Conservation (phyloP, 2,329 filamentous ascomycete species). For the Fusarium sp. region DNA sequence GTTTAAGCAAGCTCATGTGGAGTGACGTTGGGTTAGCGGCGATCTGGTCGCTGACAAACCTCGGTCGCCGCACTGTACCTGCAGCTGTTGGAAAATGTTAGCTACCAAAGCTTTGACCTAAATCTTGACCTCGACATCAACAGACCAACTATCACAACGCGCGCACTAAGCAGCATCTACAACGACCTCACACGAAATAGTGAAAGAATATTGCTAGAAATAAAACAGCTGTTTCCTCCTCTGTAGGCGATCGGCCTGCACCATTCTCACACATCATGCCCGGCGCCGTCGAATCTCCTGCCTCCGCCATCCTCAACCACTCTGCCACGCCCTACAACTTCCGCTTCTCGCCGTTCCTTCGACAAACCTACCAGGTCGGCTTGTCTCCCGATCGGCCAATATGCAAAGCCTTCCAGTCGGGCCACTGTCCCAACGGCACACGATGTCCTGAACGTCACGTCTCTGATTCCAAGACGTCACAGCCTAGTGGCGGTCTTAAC, state of each 20-base stretch:
- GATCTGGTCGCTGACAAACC: conserved; percentile 37
- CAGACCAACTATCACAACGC: not conserved
- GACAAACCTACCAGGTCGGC: conserved; percentile 84
- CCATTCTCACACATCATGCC: conserved; percentile 46
- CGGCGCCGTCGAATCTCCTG: conserved; percentile 46
- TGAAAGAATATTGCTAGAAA: not conserved
- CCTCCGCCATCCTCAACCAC: conserved; percentile 67
- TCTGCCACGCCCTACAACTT: conserved; percentile 73
- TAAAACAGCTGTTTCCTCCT: not conserved
- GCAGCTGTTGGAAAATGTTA: conserved; percentile 34
- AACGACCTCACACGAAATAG: not conserved
- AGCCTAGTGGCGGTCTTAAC: conserved; percentile 70
- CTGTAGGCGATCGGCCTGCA: conserved; percentile 22
- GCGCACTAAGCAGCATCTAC: not conserved
- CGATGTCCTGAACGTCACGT: conserved; percentile 87
- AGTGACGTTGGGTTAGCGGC: conserved; percentile 14
- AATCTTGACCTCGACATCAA: conserved; percentile 15
- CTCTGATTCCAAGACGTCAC: conserved; percentile 52
- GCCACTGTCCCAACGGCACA: conserved; percentile 87
- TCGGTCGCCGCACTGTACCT: conserved; percentile 9
- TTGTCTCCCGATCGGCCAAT: conserved; percentile 81
- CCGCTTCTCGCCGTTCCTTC: conserved; percentile 87
- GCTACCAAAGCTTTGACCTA: conserved; percentile 4
- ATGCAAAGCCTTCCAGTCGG: conserved; percentile 87
- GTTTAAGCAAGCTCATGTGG: conserved; percentile 15